Base-by-base conservation (phyloP, 2,329 filamentous ascomycete genomes). In the Aspergillus unguis region DNA sequence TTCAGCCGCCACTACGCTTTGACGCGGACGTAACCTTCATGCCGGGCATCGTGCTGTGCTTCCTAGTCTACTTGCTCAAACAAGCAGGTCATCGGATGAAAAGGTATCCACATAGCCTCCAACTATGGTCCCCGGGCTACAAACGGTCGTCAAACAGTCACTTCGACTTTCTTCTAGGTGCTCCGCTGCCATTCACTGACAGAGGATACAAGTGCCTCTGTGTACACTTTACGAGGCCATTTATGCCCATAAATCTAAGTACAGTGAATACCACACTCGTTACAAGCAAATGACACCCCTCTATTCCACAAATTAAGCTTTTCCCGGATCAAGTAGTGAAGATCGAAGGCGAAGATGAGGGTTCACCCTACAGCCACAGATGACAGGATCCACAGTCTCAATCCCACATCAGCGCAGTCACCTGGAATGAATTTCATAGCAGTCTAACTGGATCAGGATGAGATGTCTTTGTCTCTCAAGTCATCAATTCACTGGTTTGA, bases 381-480 rank as follows among this genome's bases (percentile, higher is more conserved):
- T 25, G 26, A 11, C 26, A 38, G 32, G 44, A 28, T 38, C 32
- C 44, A 47, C 44, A 44, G 36, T n/a, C 28, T 48, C 6, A 48
- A 44, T 52, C 44, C 37, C 31, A 31, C 25, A 48, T 32, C 26
- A 31, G 17, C 1, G 17, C 17, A 17, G 17, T 17, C 17, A 17
- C 17, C 17, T 17, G 17, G 17, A 17, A 17, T 49, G 51, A 49
- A 49, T 48, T 26, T 17, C 27, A 40, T 42, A 23, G 29, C 27
- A n/a, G 10, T 33, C 5, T 53, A 40, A 44, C 48, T 48, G 41
- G 51, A 31, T 26, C 41, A 10, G 26, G n/a, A 25, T 10, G 25
- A 31, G 40, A 23, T 17, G 29, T 53, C 51, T 53, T 53, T 44
- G 36, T 44, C 46, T 42, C 38, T 28, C 10, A 26, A 23, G n/a